These are phyloP conservation scores for Xylaria bambusicola DNA, from an alignment of 495 filamentous ascomycete genomes.

Conservation along the genomic window DNA sequence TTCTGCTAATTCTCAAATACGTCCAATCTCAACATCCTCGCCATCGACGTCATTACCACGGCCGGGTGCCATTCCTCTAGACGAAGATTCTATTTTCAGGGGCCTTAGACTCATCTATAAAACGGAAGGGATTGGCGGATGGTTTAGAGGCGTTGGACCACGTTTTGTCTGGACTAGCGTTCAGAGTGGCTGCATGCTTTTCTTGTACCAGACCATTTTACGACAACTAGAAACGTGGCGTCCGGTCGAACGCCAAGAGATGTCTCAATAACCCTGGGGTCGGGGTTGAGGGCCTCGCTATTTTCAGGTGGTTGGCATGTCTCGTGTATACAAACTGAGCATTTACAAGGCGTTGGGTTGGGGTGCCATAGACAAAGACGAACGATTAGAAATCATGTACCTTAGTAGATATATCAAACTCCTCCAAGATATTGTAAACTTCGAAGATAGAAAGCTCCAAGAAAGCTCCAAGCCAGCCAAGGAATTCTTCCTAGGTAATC, in stretches of 20 bases:
- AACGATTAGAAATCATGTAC: conserved; percentile 18
- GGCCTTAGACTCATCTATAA: conserved; percentile 85
- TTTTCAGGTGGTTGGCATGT: conserved; percentile 4
- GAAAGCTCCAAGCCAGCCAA: too few species aligned
- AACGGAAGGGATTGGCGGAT: conserved; percentile 82
- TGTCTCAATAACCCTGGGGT: conserved; percentile 21
- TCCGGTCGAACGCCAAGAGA: conserved; percentile 38
- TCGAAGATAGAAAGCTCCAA: too few species aligned
- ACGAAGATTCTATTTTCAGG: conserved; percentile 84
- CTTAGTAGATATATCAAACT: conserved; percentile 20
- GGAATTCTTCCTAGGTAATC: too few species aligned
- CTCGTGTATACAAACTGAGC: conserved; percentile 18
- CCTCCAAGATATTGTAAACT: too few species aligned
- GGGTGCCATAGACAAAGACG: conserved; percentile 18
- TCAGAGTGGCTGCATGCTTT: conserved; percentile 95
- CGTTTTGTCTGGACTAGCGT: conserved; percentile 96
- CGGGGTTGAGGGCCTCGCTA: neutral
- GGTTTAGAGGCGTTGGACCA: conserved; percentile 94
- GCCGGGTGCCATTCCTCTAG: conserved; percentile 72
- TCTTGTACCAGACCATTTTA: conserved; percentile 88
- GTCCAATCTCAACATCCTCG: conserved; percentile 81
- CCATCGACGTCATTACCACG: conserved; percentile 76
- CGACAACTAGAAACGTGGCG: conserved; percentile 65
- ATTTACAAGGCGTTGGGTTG: conserved; percentile 21
- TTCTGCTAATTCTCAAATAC: conserved; percentile 49